phyloP scores from a whole-genome alignment of 352 stramenopile genomes.

The Phytophthora sp. region DNA sequence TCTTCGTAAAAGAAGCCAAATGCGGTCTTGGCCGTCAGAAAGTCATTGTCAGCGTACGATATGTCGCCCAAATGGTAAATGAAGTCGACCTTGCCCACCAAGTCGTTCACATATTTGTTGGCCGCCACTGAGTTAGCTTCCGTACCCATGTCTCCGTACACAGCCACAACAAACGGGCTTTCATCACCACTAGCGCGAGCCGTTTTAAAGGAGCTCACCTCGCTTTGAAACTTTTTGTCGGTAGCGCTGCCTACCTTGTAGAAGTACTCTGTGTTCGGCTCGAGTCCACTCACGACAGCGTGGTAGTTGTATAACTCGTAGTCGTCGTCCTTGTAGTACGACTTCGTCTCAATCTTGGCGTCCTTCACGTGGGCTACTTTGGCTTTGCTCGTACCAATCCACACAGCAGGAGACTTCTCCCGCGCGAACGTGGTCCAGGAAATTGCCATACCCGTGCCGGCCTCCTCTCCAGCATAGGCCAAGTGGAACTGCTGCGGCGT shows the following conservation, averaged over 20 bases:
- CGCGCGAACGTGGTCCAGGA: slow-evolving; percentile 48
- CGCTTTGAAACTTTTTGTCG: slow-evolving; percentile 21
- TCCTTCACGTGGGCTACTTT: slow-evolving; percentile 21
- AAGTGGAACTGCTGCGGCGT: slow-evolving; percentile 59
- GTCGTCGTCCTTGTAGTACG: slow-evolving; percentile 49
- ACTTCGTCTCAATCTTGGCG: slow-evolving; percentile 29
- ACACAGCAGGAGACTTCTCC: slow-evolving; percentile 44
- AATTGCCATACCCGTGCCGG: slow-evolving; percentile 35
- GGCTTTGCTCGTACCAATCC: slow-evolving; percentile 31
- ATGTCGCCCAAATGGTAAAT: slow-evolving; percentile 52
- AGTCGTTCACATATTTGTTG: slow-evolving; percentile 36
- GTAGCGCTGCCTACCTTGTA: slow-evolving; percentile 32
- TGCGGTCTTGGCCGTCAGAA: slow-evolving; percentile 20
- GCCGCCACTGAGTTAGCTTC: slow-evolving; percentile 33
- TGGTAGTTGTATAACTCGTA: slow-evolving; percentile 50
- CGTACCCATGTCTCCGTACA: slow-evolving; percentile 50
- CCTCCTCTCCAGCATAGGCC: slow-evolving; percentile 43
- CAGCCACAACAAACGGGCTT: slow-evolving; percentile 35
- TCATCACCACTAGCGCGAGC: slow-evolving; percentile 33
- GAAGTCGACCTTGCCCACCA: slow-evolving; percentile 39
- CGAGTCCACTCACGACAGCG: slow-evolving; percentile 20
- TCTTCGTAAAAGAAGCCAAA: slow-evolving; percentile 55
- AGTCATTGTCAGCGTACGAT: slow-evolving; percentile 54
- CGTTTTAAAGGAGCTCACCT: slow-evolving; percentile 54
- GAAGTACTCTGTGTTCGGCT: slow-evolving; percentile 34